These are phyloP conservation scores for Microsporum ferrugineum DNA, from an alignment of 2,329 filamentous ascomycete genomes.

Conservation along the genomic window DNA sequence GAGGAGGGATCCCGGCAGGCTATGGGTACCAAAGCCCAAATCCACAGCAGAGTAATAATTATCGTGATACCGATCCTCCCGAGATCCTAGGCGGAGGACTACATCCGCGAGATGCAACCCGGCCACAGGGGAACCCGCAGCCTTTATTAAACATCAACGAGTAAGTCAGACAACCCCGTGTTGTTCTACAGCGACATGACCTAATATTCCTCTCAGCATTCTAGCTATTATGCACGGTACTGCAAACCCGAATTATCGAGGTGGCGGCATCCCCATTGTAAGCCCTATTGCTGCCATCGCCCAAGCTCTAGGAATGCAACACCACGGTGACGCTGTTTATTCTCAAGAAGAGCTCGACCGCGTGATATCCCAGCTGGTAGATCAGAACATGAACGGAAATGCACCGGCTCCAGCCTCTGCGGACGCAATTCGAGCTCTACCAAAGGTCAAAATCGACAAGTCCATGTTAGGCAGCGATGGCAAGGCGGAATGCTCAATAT, in stretches of 20 bases:
- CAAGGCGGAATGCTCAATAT: conserved; percentile 77
- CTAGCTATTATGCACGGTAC: not conserved
- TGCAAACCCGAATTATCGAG: not conserved
- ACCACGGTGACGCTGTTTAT: conserved; percentile 56
- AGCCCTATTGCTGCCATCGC: conserved; percentile 8
- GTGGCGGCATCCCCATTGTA: not conserved
- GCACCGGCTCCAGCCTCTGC: conserved; percentile 72
- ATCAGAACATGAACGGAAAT: conserved; percentile 59
- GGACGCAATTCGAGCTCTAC: conserved; percentile 60
- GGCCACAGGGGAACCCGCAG: conserved; percentile 37
- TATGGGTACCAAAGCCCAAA: conserved; percentile 20
- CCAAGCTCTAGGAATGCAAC: conserved; percentile 9
- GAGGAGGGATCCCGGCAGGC: not conserved
- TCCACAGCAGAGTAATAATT: not conserved
- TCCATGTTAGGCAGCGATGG: conserved; percentile 60
- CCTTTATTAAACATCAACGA: conserved; percentile 39
- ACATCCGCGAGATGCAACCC: conserved; percentile 41
- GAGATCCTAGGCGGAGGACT: conserved; percentile 23
- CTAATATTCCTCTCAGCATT: not conserved
- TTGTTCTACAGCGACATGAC: conserved; percentile 2
- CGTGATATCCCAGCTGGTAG: conserved; percentile 80
- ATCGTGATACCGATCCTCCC: not conserved
- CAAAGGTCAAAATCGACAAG: conserved; percentile 57
- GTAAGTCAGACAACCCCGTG: conserved; percentile 26
- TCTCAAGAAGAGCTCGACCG: conserved; percentile 82